Base-by-base conservation (phyloP, 2,329 filamentous ascomycete species). In the Botrytis tulipae region DNA sequence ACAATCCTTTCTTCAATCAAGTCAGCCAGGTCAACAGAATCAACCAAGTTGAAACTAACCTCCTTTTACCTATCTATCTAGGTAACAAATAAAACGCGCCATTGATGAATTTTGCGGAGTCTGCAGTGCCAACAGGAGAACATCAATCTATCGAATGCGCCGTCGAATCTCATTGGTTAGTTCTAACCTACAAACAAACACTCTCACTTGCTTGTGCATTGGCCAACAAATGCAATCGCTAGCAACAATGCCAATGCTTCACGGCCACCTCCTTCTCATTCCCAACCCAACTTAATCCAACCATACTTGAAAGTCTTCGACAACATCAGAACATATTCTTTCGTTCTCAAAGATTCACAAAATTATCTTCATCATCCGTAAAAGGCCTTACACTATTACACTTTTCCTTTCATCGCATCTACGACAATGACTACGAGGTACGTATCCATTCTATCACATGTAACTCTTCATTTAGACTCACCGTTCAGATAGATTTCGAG, bases 401-500 rank as follows among this genome's bases (percentile, higher is more conserved):
- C 29, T 18, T 20, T 35, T 20, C 25, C 29, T 70, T 67, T 25
- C 29, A n/a, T 14, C 7, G 0, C 22, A 29, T 66, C 20, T 66
- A 10, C 40, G 29, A 63, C 18, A 61, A 68, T 69, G 62, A 68
- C 71, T 35, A 72, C 63, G 14, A 72, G 63, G 63, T 69, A 40
- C 44, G 20, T 40, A 32, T 54, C 60, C 25, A 37, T 71, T 71
- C 40, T 44, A 66, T 16, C 57, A 65, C 59, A 32, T 42, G 14
- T 22, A 32, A n/a, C 61, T 59, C 48, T 59, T 62, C 62, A 16
- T 18, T 68, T 37, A 62, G 59, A 67, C 70, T 70, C 18, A 70
- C 66, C 57, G 65, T 42, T 74, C 88, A 90, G 88, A 57, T 88
- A 85, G 89, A 76, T 91, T 91, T 80, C 87, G 89, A 75, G 92